These are phyloP conservation scores for Fusarium mangiferae DNA, from an alignment of 2,329 filamentous ascomycete species.

Conservation along the genomic window DNA sequence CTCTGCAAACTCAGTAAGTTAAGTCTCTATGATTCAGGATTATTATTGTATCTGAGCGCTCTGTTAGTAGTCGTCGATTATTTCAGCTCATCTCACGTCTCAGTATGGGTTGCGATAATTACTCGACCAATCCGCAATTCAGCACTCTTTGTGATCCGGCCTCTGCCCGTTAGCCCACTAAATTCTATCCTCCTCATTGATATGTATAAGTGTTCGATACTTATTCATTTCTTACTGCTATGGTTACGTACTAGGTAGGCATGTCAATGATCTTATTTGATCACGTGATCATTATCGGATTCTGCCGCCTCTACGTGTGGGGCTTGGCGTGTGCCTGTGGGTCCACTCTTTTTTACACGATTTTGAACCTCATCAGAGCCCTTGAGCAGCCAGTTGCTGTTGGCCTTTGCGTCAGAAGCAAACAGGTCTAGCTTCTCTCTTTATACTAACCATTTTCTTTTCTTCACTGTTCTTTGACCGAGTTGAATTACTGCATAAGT, in stretches of 20 bases:
- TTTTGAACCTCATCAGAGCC: conserved; percentile 43
- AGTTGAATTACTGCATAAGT: conserved; percentile 1
- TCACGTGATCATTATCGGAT: conserved; percentile 6
- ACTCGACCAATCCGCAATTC: background rate
- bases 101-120: background rate
- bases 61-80: background rate
- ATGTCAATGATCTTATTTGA: background rate
- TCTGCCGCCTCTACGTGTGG: background rate
- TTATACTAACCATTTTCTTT: conserved; percentile 22
- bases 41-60: background rate
- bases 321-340: conserved; percentile 9
- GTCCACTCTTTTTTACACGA: conserved; percentile 41
- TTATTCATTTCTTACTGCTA: background rate
- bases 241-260: background rate
- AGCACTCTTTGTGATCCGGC: background rate
- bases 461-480: conserved; percentile 10
- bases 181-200: background rate
- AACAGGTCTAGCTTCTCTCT: conserved; percentile 23
- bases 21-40: background rate
- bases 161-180: background rate
- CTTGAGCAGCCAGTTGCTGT: conserved; percentile 16
- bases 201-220: background rate
- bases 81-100: background rate
- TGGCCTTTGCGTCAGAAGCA: conserved; percentile 38
- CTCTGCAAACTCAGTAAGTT: background rate